Base-by-base conservation (phyloP, 805 yeast species). In the Kluyveromyces siamensis region DNA sequence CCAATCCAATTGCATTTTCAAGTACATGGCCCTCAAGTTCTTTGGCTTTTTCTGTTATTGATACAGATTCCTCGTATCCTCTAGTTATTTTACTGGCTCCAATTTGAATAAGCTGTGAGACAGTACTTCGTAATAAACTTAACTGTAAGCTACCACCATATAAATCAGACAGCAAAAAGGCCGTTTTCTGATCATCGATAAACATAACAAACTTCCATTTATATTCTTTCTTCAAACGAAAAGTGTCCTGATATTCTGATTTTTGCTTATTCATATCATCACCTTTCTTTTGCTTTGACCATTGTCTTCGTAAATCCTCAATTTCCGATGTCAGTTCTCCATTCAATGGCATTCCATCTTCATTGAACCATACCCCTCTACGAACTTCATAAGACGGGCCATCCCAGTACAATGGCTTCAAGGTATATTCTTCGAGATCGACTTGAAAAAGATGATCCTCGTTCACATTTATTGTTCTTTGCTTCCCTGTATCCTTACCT, bases 301-400 rank as follows among this genome's bases (percentile, higher is more conserved):
- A 43, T 21, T 33, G 10, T 14, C 18, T 8, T 11, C 33, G 39
- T 13, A 43, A 19, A 10, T 43, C n/a, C 62, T 90, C 97, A 18
- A 90, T 57, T 48, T 76, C 79, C 0, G 70, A 67, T 0, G 93
- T 71, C 6, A 81, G 50, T 1, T 67, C 64, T 1, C 70, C 69
- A 9, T 72, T 58, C 27, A 87, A 65, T 0, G 95, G 95, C 6
- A 59, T 58, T 1, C 79, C 79, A 45, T 77, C 77, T 9, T 75
- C 61, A 37, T 72, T 67, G 61, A 87, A 88, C 98, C 98, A 91
- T 1, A 80, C 63, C 1, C 96, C 96, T 48, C 97, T 69, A 42
- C 96, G 72, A 1, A 91, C 84, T 51, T 86, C 89, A 60, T 81
- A 91, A 0, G 71, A 68, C 0, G 96, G 93, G 1, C 97, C 97